Evolutionary conservation across 1,284 basidiomycete species (phyloP), one percentile per base, ranked within the genome.

Genomic region (Microbotryum scabiosae): DNA sequence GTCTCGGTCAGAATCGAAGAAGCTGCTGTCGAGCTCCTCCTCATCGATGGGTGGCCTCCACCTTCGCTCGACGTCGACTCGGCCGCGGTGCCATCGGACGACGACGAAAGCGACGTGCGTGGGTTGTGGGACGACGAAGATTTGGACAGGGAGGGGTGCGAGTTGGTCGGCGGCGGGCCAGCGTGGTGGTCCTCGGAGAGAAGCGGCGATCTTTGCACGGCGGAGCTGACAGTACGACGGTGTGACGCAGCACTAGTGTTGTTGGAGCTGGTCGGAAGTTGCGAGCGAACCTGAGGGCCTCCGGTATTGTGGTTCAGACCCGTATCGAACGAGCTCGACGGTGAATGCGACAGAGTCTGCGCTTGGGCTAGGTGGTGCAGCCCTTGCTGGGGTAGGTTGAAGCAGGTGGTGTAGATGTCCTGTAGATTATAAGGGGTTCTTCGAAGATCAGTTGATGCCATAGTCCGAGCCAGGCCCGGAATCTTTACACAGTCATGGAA

Each of bases 391-490:
- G 88, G 88, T 78, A 88, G 86, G 72, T 84, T 85, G 80, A 90
- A 90, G 73, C 90, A 88, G 69, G 88, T 89, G 59, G 90, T 88
- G 82, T 92, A 93, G 74, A 91, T 84, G 75, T 93, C 90, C 90
- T 41, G 36, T 18, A 41, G 36, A 41, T 41, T 12, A 12, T 2
- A 18, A 41, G 92, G 91, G 73, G 73, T 77, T 62, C 18, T 51
- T 16, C 48, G 14, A 49, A 20, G 20, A 20, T 49, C 23, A 23
- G 23, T 23, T 14, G 12, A 20, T 49, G 48, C 28, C 48, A 9
- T 20, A 16, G 14, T 23, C 48, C 48, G 23, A 25, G 28, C 23
- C 23, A 25, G 23, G 20, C 12, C 21, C 48, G 48, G 14, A 23
- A 16, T 18, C 14, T 41, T 41, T 10, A 41, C 36, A 12, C 14